A percentile compares a stretch with the other conserved stretches of the same genome.
Conservation (phyloP, 2,329 filamentous ascomycete genomes). For the Fusarium caatingaense region DNA sequence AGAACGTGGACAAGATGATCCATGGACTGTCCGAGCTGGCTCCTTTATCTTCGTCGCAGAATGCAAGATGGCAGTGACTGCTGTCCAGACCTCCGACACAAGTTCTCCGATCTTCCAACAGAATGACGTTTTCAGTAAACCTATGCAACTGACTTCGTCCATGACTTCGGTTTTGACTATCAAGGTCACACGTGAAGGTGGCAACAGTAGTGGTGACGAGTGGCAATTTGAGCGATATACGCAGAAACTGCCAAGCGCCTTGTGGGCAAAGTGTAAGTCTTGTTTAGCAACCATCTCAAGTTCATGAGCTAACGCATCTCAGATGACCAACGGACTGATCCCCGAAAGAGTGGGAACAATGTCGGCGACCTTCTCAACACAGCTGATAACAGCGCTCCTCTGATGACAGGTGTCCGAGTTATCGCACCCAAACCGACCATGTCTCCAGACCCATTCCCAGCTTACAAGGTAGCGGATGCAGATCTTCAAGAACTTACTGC, state of each 20-base stretch:
- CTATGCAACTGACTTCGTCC: not conserved
- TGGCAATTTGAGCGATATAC: constrained; percentile 11
- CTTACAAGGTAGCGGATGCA: constrained; percentile 2
- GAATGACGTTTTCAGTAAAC: constrained; percentile 6
- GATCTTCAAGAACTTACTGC: constrained; percentile 2
- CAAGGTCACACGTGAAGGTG: not conserved
- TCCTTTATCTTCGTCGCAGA: constrained; percentile 6
- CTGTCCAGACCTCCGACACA: not conserved
- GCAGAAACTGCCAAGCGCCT: not conserved
- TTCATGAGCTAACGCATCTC: fast-evolving
- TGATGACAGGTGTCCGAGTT: constrained; percentile 12
- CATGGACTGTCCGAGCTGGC: constrained; percentile 2
- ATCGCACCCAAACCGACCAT: not conserved
- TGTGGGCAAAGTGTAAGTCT: constrained; percentile 2
- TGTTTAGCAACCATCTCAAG: no score
- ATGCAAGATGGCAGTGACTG: constrained; percentile 11
- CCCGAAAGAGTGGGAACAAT: constrained; percentile 5
- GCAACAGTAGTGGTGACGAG: not conserved
- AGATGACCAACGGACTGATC: constrained; percentile 4
- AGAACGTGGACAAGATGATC: not conserved
- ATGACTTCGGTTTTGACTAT: not conserved
- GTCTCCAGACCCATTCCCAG: constrained; percentile 5
- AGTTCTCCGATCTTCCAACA: not conserved
- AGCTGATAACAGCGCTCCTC: not conserved
- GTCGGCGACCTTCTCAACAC: not conserved